Conservation (phyloP, 2,329 filamentous ascomycete genomes). For the Hypoxylon sp. region DNA sequence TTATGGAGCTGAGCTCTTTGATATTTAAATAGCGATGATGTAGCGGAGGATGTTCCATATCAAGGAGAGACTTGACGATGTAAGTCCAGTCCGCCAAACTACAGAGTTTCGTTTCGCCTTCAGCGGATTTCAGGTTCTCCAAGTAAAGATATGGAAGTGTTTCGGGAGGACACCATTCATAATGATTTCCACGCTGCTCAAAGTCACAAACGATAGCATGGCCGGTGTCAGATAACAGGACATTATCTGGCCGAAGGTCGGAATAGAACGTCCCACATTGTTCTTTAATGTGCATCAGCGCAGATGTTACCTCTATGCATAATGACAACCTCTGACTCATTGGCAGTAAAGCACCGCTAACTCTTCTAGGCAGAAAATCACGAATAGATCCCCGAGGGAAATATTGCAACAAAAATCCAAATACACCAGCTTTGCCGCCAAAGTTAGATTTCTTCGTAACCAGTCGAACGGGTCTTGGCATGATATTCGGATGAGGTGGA, state of each 20-base stretch:
- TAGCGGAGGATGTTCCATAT: not conserved
- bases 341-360: not conserved
- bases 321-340: not conserved
- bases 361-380: not conserved
- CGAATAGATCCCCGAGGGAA: slow-evolving; percentile 1
- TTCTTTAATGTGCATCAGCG: slow-evolving; percentile 5
- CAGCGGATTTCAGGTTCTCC: not conserved
- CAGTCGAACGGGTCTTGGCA: slow-evolving; percentile 2
- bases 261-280: slow-evolving; percentile 12
- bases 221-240: not conserved
- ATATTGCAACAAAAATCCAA: slow-evolving; percentile 6
- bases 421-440: slow-evolving; percentile 4
- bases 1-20: not conserved
- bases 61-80: slow-evolving; percentile 1
- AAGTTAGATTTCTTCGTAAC: slow-evolving; percentile 10
- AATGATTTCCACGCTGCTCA: slow-evolving; percentile 14
- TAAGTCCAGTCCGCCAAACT: not conserved
- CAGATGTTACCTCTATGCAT: not conserved
- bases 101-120: not conserved
- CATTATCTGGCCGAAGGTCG: slow-evolving; percentile 10
- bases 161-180: slow-evolving; percentile 12
- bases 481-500: slow-evolving; percentile 12
- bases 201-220: slow-evolving; percentile 2
- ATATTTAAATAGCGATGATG: not conserved
- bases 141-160: slow-evolving; percentile 4